A percentile compares a stretch with the other conserved stretches of the same genome.
Conservation (phyloP, 306 rosid species). For the Quercus engelmannii region DNA sequence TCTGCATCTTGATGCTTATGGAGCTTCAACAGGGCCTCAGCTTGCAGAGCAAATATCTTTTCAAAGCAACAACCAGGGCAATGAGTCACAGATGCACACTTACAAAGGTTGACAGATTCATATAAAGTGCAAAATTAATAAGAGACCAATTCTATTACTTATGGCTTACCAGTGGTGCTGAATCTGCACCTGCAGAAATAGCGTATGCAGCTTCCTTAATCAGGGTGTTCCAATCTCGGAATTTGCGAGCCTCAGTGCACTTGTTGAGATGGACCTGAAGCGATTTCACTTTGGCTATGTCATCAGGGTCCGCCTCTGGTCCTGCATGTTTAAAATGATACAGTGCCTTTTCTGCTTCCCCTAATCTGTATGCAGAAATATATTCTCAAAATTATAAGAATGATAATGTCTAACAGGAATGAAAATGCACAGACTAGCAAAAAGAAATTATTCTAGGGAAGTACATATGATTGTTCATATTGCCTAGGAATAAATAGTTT, state of each 20-base stretch:
- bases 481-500: background rate
- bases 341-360: conserved; percentile 68
- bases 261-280: conserved; percentile 57
- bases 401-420: background rate
- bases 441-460: background rate
- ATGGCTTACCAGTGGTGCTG: conserved; percentile 70
- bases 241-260: conserved; percentile 71
- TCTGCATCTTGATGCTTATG: conserved; percentile 77
- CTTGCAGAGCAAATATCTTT: conserved; percentile 82
- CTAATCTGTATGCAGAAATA: conserved; percentile 45
- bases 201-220: conserved; percentile 38
- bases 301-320: conserved; percentile 78
- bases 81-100: background rate
- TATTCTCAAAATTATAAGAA: background rate
- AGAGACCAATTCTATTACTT: background rate
- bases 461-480: background rate
- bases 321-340: conserved; percentile 82
- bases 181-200: conserved; percentile 64
- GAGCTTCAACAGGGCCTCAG: conserved; percentile 76
- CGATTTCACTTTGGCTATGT: conserved; percentile 56
- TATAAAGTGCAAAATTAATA: background rate
- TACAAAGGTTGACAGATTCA: background rate
- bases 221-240: conserved; percentile 81
- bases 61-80: background rate
- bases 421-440: background rate